Percentiles rank a stretch among this genome's conserved stretches.
Evolutionary conservation across 2,329 filamentous ascomycete genomes (phyloP).

Genomic region (Phaeosphaeria sp.): DNA sequence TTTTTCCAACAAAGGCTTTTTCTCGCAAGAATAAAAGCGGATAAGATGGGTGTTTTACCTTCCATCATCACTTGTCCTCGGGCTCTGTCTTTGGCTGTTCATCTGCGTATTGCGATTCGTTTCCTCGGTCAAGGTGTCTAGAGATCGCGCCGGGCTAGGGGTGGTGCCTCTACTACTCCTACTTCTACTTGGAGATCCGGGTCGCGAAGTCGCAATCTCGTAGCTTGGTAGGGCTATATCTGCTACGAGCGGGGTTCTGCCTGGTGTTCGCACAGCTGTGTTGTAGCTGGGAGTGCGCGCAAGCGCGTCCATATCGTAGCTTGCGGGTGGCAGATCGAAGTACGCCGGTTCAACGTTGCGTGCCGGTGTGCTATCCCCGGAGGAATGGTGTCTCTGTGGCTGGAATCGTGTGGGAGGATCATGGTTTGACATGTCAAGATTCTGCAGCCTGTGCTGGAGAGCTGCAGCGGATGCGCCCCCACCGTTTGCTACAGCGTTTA

Average conservation of each 20-base stretch:
- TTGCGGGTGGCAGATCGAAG: constrained; percentile 26
- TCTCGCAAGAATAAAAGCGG: not conserved
- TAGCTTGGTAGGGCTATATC: constrained; percentile 53
- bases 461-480: constrained; percentile 61
- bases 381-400: constrained; percentile 38
- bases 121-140: constrained; percentile 46
- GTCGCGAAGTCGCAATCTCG: constrained; percentile 53
- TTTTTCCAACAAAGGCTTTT: not conserved
- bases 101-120: constrained; percentile 46
- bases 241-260: constrained; percentile 43
- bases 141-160: constrained; percentile 40
- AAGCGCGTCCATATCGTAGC: constrained; percentile 54
- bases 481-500: constrained; percentile 50
- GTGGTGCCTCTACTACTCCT: constrained; percentile 39
- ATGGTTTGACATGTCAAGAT: constrained; percentile 53
- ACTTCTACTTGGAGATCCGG: constrained; percentile 46
- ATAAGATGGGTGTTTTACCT: constrained; percentile 24
- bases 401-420: constrained; percentile 37
- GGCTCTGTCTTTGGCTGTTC: constrained; percentile 36
- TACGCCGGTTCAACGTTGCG: constrained; percentile 29
- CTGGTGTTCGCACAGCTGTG: constrained; percentile 56
- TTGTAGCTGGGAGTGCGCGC: constrained; percentile 59
- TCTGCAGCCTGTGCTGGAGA: constrained; percentile 72
- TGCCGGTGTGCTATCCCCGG: constrained; percentile 45
- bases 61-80: constrained; percentile 36